Evolutionary conservation across 2,329 filamentous ascomycete species (phyloP).

Genomic region (Colletotrichum sp.): DNA sequence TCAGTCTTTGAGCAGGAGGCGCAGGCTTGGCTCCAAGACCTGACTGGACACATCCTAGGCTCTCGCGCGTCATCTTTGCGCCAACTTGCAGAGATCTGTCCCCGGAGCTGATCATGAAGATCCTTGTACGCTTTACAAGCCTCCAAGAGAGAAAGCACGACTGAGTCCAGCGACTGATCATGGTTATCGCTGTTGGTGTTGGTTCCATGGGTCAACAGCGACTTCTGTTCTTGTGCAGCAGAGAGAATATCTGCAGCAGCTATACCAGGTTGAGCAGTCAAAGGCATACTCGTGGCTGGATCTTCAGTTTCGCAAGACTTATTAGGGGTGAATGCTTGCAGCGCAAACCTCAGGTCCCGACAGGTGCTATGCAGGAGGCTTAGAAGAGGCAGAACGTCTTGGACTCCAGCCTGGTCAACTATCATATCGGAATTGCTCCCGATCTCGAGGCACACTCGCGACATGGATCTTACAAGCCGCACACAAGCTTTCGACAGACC

Average conservation of each 20-base stretch:
- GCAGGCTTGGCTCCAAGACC: not conserved
- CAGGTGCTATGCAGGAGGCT: not conserved
- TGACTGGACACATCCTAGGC: not conserved
- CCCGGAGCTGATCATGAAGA: not conserved
- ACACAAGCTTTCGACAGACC: not conserved
- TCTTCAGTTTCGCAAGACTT: not conserved
- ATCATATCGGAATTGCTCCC: not conserved
- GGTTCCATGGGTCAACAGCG: not conserved
- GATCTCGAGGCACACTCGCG: not conserved
- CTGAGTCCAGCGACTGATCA: not conserved
- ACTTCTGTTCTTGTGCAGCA: not conserved
- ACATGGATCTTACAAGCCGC: not conserved
- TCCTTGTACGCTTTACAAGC: not conserved
- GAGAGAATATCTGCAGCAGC: not conserved
- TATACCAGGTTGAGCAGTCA: not conserved
- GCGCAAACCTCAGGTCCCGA: not conserved
- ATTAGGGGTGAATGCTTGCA: not conserved
- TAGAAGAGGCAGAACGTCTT: not conserved
- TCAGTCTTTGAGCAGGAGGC: not conserved
- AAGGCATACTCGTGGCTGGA: not conserved
- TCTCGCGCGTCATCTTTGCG: not conserved
- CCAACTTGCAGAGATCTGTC: not conserved
- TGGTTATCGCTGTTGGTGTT: not conserved
- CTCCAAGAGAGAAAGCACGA: not conserved
- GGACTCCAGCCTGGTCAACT: not conserved